These are phyloP conservation scores for Fragilaria crotonensis DNA, from an alignment of 108 stramenopile species.

Conservation along the genomic window DNA sequence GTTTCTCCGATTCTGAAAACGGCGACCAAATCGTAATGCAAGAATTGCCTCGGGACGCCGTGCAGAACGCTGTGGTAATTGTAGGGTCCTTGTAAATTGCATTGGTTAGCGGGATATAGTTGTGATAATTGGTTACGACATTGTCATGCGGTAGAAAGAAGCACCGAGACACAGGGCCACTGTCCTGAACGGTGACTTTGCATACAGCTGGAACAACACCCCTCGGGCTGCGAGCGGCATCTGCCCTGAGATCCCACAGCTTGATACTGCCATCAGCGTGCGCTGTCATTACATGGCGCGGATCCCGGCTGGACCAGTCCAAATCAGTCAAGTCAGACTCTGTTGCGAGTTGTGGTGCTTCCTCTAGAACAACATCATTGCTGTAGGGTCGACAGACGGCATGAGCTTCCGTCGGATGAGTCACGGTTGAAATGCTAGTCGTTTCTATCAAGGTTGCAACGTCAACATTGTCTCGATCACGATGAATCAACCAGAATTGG, in stretches of 20 bases:
- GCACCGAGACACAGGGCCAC: slow-evolving; percentile 23
- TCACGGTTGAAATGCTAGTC: slow-evolving; percentile 29
- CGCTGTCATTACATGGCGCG: slow-evolving; percentile 49
- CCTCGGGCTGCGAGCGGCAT: not conserved
- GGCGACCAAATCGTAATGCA: slow-evolving; percentile 64
- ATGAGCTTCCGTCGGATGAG: slow-evolving; percentile 25
- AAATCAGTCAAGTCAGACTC: slow-evolving; percentile 40
- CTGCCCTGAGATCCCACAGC: slow-evolving; percentile 54
- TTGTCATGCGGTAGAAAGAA: slow-evolving; percentile 60
- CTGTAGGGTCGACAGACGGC: slow-evolving; percentile 26
- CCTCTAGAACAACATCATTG: slow-evolving; percentile 28
- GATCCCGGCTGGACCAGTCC: slow-evolving; percentile 48
- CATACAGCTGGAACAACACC: not conserved
- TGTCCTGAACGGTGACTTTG: slow-evolving; percentile 3
- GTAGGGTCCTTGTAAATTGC: no score
- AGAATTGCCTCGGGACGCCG: slow-evolving; percentile 44
- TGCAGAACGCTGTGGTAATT: slow-evolving; percentile 67
- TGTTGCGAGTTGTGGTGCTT: slow-evolving; percentile 28
- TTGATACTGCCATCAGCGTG: slow-evolving; percentile 54
- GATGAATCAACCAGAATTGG: slow-evolving; percentile 52
- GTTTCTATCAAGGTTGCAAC: slow-evolving; percentile 74
- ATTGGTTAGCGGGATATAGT: not conserved
- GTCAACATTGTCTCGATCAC: slow-evolving; percentile 15
- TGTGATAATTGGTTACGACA: slow-evolving; percentile 2
- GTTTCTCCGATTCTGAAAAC: slow-evolving; percentile 22